Evolutionary conservation across 2,329 filamentous ascomycete species (phyloP).

Genomic region (Esteya vermicola): DNA sequence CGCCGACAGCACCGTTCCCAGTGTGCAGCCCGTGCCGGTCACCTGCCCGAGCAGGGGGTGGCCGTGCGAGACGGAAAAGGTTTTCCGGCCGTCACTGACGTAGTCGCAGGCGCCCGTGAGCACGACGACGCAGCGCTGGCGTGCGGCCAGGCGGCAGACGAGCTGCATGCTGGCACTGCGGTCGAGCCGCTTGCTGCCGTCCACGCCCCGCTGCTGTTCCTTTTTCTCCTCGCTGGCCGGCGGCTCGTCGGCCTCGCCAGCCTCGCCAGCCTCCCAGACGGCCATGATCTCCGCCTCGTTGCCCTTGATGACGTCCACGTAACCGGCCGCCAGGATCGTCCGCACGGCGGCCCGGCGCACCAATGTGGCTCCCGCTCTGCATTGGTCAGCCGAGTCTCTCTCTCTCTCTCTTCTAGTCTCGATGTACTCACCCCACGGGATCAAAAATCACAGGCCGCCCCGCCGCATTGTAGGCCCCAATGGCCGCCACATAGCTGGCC

Average conservation of each 20-base stretch:
- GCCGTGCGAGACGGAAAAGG: constrained; percentile 60
- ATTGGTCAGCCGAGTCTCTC: too few species aligned
- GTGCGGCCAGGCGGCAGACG: constrained; percentile 50
- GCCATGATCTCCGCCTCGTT: constrained; percentile 81
- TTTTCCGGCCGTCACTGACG: constrained; percentile 49
- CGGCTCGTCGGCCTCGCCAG: constrained; percentile 11
- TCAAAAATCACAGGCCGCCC: constrained; percentile 71
- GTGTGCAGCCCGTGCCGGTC: constrained; percentile 71
- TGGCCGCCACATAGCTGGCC: constrained; percentile 55
- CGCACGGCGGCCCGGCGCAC: constrained; percentile 59
- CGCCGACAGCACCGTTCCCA: constrained; percentile 70
- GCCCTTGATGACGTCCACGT: constrained; percentile 82
- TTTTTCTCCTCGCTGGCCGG: too few species aligned
- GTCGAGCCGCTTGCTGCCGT: constrained; percentile 47
- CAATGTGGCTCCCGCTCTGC: constrained; percentile 62
- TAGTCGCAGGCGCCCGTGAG: constrained; percentile 72
- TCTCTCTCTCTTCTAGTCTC: too few species aligned
- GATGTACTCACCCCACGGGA: constrained; percentile 56
- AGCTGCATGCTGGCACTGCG: constrained; percentile 39
- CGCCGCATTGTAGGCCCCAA: constrained; percentile 66
- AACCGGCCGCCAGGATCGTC: constrained; percentile 56
- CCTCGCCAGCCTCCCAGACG: constrained; percentile 40
- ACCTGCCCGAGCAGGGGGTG: constrained; percentile 55
- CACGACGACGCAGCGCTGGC: constrained; percentile 59
- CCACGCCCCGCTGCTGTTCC: constrained; percentile 69